Evolutionary conservation across 805 yeast species (phyloP).

Genomic region (Candida pseudoglaebosa): DNA sequence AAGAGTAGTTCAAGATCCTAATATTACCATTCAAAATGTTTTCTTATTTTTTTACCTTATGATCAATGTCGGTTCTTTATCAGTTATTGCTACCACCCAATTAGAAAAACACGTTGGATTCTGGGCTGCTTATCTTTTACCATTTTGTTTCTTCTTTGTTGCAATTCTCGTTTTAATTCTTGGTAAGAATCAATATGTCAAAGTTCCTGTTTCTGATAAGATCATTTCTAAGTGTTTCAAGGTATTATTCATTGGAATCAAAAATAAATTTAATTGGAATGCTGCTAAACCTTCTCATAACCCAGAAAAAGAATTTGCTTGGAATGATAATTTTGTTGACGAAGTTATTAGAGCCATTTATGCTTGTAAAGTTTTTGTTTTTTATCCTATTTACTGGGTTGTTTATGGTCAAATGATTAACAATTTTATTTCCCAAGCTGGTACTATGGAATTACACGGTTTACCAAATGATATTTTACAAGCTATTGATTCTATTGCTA

Average conservation of each 20-base stretch:
- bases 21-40: conserved; percentile 66
- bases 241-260: conserved; percentile 37
- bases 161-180: conserved; percentile 47
- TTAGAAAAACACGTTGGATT: conserved; percentile 62
- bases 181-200: conserved; percentile 56
- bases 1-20: conserved; percentile 52
- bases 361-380: conserved; percentile 71
- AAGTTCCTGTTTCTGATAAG: conserved; percentile 58
- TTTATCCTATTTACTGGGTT: conserved; percentile 72
- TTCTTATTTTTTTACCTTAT: conserved; percentile 74
- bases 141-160: conserved; percentile 55
- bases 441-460: conserved; percentile 68
- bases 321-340: conserved; percentile 71
- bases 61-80: conserved; percentile 71
- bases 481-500: conserved; percentile 70
- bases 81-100: conserved; percentile 74
- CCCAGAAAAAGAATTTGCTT: conserved; percentile 44
- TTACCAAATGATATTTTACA: conserved; percentile 79
- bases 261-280: conserved; percentile 47
- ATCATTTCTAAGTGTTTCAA: conserved; percentile 53
- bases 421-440: conserved; percentile 72
- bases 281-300: conserved; percentile 56
- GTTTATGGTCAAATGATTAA: conserved; percentile 68
- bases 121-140: conserved; percentile 73
- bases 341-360: conserved; percentile 61